Conservation (phyloP, 129 eudicot species). For the Flaveria sonorensis region DNA sequence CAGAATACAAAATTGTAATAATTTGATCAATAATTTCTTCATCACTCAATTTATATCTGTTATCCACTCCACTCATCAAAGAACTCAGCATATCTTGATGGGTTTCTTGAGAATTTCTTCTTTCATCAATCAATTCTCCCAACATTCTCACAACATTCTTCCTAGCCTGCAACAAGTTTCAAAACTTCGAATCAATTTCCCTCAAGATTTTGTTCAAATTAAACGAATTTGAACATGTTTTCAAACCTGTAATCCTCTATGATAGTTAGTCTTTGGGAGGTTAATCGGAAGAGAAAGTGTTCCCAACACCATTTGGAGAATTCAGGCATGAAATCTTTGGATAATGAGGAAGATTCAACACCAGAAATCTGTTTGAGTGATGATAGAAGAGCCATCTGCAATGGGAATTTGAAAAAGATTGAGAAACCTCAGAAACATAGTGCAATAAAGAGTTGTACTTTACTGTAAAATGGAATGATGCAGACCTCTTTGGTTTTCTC, state of each 20-base stretch:
- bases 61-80: conserved; percentile 66
- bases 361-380: conserved; percentile 88
- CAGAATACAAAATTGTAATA: conserved; percentile 90
- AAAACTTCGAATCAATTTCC: background rate
- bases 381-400: conserved; percentile 93
- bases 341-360: conserved; percentile 55
- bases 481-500: conserved; percentile 91
- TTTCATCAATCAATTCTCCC: conserved; percentile 60
- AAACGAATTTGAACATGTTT: background rate
- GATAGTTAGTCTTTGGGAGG: conserved; percentile 81
- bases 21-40: conserved; percentile 95
- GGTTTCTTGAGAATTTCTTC: conserved; percentile 56
- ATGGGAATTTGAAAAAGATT: background rate
- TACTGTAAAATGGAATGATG: background rate
- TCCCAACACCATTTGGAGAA: conserved; percentile 86
- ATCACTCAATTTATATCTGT: conserved; percentile 71
- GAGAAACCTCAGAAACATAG: conserved; percentile 22
- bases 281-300: conserved; percentile 94
- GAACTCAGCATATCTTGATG: conserved; percentile 72
- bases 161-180: conserved; percentile 67
- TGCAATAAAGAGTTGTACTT: conserved; percentile 11
- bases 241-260: conserved; percentile 74
- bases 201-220: background rate
- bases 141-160: conserved; percentile 67
- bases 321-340: conserved; percentile 79